These are phyloP conservation scores for Rubia yunnanensis DNA, from an alignment of 257 asterid genomes.

Conservation along the genomic window DNA sequence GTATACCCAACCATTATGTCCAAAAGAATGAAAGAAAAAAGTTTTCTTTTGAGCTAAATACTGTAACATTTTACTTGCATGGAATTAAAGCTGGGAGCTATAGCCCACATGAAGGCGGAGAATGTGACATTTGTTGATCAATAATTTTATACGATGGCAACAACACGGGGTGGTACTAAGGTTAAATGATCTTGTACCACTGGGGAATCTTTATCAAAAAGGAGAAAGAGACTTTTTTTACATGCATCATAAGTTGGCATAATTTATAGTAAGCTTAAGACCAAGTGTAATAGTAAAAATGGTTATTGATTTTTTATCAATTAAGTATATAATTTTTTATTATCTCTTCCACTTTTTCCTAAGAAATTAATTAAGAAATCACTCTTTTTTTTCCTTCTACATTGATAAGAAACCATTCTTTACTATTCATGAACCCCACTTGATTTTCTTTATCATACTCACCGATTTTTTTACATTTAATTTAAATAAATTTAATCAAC, in stretches of 20 bases:
- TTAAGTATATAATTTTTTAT: too few relatives aligned
- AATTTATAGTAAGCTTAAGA: background rate
- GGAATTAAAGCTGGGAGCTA: background rate
- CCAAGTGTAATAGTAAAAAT: too few relatives aligned
- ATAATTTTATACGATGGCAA: background rate
- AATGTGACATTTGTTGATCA: background rate
- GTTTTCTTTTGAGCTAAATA: background rate
- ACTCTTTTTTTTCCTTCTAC: too few relatives aligned
- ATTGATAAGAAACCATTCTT: too few relatives aligned
- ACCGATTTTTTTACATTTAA: too few relatives aligned
- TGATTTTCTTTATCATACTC: too few relatives aligned
- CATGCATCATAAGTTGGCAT: background rate
- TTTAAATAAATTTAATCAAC: too few relatives aligned
- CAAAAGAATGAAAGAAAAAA: background rate
- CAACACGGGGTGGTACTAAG: background rate
- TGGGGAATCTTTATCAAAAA: background rate
- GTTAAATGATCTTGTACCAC: background rate
- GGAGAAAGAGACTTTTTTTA: background rate
- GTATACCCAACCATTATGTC: conserved; percentile 16
- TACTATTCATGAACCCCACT: too few relatives aligned
- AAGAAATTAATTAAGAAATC: too few relatives aligned
- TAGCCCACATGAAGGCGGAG: background rate
- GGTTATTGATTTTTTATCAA: too few relatives aligned
- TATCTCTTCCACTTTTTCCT: too few relatives aligned
- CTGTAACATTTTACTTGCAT: background rate